Evolutionary conservation across 192 early-diverging fungal species (phyloP).

Genomic region (Phycomyces nitens): DNA sequence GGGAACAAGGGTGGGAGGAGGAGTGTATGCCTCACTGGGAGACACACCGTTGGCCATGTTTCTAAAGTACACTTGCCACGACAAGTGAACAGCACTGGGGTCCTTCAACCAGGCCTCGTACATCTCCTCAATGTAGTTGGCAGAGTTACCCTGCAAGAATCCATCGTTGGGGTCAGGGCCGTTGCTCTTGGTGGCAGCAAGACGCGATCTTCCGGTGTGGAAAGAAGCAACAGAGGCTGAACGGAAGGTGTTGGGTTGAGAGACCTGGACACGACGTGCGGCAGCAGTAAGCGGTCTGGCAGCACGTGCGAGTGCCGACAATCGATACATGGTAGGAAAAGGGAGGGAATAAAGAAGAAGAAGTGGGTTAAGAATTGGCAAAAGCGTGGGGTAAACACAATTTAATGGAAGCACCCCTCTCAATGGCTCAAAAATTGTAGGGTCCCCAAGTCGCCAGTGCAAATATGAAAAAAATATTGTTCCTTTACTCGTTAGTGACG

Average conservation of each 20-base stretch:
- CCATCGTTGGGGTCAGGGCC: constrained; percentile 62
- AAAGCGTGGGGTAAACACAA: background rate
- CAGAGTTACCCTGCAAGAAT: constrained; percentile 81
- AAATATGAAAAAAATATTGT: too few species aligned
- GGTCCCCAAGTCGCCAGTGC: too few species aligned
- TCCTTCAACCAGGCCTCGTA: constrained; percentile 90
- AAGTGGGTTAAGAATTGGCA: background rate
- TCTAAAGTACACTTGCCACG: constrained; percentile 97
- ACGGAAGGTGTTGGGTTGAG: constrained; percentile 19
- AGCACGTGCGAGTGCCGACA: constrained; percentile 24
- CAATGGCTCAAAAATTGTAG: too few species aligned
- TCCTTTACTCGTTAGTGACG: too few species aligned
- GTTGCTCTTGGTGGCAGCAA: constrained; percentile 29
- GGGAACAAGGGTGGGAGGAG: constrained; percentile 78
- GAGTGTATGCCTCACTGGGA: constrained; percentile 66
- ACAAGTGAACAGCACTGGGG: constrained; percentile 87
- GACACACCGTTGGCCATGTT: constrained; percentile 65
- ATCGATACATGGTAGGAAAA: constrained; percentile 27
- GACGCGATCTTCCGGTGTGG: constrained; percentile 26
- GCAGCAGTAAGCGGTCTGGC: constrained; percentile 10
- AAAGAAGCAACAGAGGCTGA: constrained; percentile 21
- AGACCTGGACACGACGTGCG: constrained; percentile 14
- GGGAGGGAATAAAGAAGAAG: constrained; percentile 14
- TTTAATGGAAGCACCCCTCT: too few species aligned
- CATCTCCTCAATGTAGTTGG: constrained; percentile 93